Conservation (phyloP, 257 asterid genomes). For the Craterostigma plantagineum region DNA sequence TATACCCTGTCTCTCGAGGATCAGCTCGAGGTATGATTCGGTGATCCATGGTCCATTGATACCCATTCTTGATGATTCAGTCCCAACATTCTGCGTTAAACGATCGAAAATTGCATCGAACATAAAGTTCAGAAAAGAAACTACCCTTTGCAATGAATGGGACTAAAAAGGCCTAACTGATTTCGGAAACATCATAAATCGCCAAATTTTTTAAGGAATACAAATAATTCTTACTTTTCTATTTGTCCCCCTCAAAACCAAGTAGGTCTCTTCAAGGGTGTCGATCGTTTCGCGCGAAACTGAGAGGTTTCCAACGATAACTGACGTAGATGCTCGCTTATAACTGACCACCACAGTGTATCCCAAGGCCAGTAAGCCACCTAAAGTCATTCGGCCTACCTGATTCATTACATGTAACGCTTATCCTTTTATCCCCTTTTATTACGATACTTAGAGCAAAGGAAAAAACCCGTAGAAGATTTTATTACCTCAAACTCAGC, state of each 20-base stretch:
- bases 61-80: slow-evolving; percentile 82
- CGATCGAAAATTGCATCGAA: slow-evolving; percentile 13
- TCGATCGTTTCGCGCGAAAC: slow-evolving; percentile 86
- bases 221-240: slow-evolving; percentile 46
- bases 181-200: too few species aligned
- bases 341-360: slow-evolving; percentile 89
- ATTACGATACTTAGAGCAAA: slow-evolving; percentile 1
- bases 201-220: background rate
- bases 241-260: slow-evolving; percentile 84
- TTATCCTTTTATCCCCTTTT: background rate
- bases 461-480: background rate
- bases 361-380: slow-evolving; percentile 90
- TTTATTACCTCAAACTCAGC: slow-evolving; percentile 91
- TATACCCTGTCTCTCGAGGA: slow-evolving; percentile 76
- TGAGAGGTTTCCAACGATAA: slow-evolving; percentile 53
- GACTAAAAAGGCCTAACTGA: too few species aligned
- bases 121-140: slow-evolving; percentile 12
- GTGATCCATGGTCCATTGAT: slow-evolving; percentile 91
- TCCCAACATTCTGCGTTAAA: slow-evolving; percentile 60
- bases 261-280: slow-evolving; percentile 76
- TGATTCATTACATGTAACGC: slow-evolving; percentile 11
- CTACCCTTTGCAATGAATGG: too few species aligned
- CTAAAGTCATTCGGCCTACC: slow-evolving; percentile 98
- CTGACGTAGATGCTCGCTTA: slow-evolving; percentile 81
- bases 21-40: slow-evolving; percentile 92